Evolutionary conservation across 345 rosid genomes (phyloP).

Genomic region (Salix viminalis): DNA sequence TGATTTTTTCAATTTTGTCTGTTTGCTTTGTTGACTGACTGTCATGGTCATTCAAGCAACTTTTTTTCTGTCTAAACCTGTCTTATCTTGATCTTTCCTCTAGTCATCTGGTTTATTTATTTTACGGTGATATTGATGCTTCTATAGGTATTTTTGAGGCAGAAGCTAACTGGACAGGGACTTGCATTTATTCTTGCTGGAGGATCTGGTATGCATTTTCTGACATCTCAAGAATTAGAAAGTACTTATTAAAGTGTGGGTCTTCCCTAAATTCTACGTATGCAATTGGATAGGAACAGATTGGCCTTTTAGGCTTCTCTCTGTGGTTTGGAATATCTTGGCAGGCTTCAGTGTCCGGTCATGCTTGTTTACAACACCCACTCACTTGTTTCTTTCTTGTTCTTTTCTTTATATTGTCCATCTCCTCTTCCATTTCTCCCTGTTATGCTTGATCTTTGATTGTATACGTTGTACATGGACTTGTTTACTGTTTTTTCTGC

Average conservation of each 20-base stretch:
- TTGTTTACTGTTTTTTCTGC: background rate
- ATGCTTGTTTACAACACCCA: background rate
- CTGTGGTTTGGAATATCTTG: background rate
- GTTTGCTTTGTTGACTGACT: background rate
- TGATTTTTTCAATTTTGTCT: background rate
- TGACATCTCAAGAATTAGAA: background rate
- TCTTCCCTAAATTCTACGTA: background rate
- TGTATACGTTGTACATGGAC: background rate
- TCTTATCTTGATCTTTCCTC: background rate
- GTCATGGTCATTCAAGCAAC: background rate
- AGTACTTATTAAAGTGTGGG: background rate
- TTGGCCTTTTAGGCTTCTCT: background rate
- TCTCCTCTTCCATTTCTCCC: background rate
- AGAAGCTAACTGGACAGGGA: constrained; percentile 86
- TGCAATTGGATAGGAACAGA: background rate
- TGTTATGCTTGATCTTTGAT: background rate
- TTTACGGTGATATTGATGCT: constrained; percentile 14
- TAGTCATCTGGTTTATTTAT: background rate
- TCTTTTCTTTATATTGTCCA: background rate
- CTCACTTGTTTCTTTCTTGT: background rate
- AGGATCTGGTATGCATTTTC: constrained; percentile 77
- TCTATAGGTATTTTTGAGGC: constrained; percentile 83
- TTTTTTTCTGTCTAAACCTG: background rate
- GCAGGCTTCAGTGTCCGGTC: background rate
- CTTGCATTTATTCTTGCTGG: constrained; percentile 91